A percentile compares a stretch with the other conserved stretches of the same genome.
These are phyloP conservation scores for Lathyrus aphaca DNA, from an alignment of 306 rosid genomes.

Conservation along the genomic window DNA sequence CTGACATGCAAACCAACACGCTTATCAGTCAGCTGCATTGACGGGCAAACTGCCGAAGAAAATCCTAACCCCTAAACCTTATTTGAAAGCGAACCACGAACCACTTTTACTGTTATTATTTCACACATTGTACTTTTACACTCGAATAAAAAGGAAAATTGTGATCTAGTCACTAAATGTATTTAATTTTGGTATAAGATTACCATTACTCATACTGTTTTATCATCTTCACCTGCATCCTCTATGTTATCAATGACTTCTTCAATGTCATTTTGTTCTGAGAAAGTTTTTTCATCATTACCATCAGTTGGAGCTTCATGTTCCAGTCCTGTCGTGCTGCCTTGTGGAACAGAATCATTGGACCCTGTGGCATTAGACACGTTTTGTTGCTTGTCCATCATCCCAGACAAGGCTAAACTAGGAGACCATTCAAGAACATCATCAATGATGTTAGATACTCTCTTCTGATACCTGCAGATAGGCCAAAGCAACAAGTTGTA, in stretches of 20 bases:
- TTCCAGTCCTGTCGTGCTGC: constrained; percentile 45
- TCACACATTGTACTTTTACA: constrained; percentile 63
- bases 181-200: constrained; percentile 40
- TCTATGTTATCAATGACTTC: constrained; percentile 48
- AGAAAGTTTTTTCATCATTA: constrained; percentile 43
- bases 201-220: constrained; percentile 47
- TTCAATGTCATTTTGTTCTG: constrained; percentile 55
- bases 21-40: not conserved
- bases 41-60: not conserved
- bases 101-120: constrained; percentile 51
- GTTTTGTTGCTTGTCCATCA: constrained; percentile 88
- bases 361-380: constrained; percentile 66
- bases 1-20: too few relatives aligned
- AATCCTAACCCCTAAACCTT: constrained; percentile 23
- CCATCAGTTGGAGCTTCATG: constrained; percentile 44
- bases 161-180: constrained; percentile 50
- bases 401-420: constrained; percentile 89
- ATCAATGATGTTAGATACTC: constrained; percentile 91
- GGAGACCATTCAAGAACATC: constrained; percentile 99
- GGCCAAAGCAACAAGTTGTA: constrained; percentile 24
- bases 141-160: constrained; percentile 53
- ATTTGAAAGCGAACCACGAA: constrained; percentile 39
- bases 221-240: constrained; percentile 60
- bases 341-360: constrained; percentile 41
- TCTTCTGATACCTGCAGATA: constrained; percentile 78